These are phyloP conservation scores for Fusarium piperis DNA, from an alignment of 2,329 filamentous ascomycete genomes.

Conservation along the genomic window DNA sequence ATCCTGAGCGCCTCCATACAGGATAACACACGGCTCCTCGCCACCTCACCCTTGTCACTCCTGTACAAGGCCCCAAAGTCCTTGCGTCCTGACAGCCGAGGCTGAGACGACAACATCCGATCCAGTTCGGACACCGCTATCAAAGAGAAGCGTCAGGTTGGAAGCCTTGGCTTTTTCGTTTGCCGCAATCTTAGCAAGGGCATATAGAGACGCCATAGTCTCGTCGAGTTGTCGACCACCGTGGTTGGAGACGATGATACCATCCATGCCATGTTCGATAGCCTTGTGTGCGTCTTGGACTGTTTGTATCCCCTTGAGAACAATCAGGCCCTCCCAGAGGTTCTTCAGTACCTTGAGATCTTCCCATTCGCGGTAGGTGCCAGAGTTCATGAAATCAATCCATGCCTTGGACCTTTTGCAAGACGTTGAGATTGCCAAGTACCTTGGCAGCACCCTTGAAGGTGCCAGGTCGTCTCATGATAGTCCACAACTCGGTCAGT, in stretches of 20 bases:
- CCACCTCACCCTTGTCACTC: too few species aligned
- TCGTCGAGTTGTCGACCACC: constrained; percentile 55
- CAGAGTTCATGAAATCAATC: constrained; percentile 43
- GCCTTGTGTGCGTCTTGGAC: constrained; percentile 53
- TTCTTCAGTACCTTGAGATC: constrained; percentile 66
- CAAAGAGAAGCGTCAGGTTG: constrained; percentile 62
- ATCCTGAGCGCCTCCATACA: too few species aligned
- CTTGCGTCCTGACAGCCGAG: too few species aligned
- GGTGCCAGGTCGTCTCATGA: constrained; percentile 34
- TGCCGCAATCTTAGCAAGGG: constrained; percentile 61
- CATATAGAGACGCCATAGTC: constrained; percentile 61
- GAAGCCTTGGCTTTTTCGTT: constrained; percentile 55
- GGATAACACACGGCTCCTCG: too few species aligned
- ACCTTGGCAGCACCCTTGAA: constrained; percentile 35
- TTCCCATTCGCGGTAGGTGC: constrained; percentile 67
- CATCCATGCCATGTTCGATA: constrained; percentile 50
- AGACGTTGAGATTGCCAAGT: constrained; percentile 11
- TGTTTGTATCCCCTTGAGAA: constrained; percentile 54
- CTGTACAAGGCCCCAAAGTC: too few species aligned
- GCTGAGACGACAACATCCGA: too few species aligned
- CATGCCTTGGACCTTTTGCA: constrained; percentile 35
- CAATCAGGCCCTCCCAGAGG: constrained; percentile 66
- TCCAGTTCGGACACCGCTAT: constrained; percentile 53
- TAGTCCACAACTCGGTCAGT: constrained; percentile 27
- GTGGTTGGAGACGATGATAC: constrained; percentile 55